Percentiles rank a stretch among this genome's conserved stretches.
Conservation (phyloP, 1,139 yeast genomes). For the Candida sp. region DNA sequence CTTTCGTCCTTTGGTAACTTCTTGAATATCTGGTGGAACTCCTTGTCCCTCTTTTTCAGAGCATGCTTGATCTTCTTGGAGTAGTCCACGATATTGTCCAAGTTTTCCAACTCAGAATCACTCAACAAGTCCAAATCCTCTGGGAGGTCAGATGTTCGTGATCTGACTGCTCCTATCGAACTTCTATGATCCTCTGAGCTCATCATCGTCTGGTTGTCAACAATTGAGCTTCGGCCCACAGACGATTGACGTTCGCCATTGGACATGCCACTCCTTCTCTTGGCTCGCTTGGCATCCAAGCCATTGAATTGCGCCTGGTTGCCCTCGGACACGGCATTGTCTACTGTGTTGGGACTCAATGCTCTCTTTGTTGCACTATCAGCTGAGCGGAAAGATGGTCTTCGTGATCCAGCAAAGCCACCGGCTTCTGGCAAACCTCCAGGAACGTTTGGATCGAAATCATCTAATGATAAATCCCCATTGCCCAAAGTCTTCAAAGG, state of each 20-base stretch:
- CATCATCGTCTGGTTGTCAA: slow-evolving; percentile 4
- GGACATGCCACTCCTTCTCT: slow-evolving; percentile 22
- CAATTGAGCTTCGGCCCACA: slow-evolving; percentile 7
- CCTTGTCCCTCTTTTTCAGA: slow-evolving; percentile 54
- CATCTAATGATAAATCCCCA: slow-evolving; percentile 70
- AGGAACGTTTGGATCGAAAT: slow-evolving; percentile 42
- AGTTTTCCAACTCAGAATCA: slow-evolving; percentile 18
- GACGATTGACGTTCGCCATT: slow-evolving; percentile 7
- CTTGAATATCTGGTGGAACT: slow-evolving; percentile 66
- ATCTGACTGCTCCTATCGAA: slow-evolving; percentile 4
- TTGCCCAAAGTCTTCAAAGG: slow-evolving; percentile 70
- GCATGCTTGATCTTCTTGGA: slow-evolving; percentile 31
- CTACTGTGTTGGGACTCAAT: slow-evolving; percentile 23
- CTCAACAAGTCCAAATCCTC: slow-evolving; percentile 6
- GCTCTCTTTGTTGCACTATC: slow-evolving; percentile 21
- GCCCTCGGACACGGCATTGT: slow-evolving; percentile 18
- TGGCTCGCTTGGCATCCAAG: slow-evolving; percentile 17
- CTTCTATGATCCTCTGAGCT: slow-evolving; percentile 4
- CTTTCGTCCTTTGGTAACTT: slow-evolving; percentile 56
- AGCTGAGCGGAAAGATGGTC: slow-evolving; percentile 12
- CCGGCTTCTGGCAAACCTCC: slow-evolving; percentile 11
- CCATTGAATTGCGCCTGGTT: slow-evolving; percentile 14
- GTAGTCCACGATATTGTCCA: slow-evolving; percentile 22
- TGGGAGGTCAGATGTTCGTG: slow-evolving; percentile 8
- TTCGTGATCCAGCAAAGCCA: slow-evolving; percentile 3